Percentiles rank a stretch among this genome's conserved stretches.
Conservation (phyloP, 1,284 basidiomycete genomes). For the Pseudozyma sp. region DNA sequence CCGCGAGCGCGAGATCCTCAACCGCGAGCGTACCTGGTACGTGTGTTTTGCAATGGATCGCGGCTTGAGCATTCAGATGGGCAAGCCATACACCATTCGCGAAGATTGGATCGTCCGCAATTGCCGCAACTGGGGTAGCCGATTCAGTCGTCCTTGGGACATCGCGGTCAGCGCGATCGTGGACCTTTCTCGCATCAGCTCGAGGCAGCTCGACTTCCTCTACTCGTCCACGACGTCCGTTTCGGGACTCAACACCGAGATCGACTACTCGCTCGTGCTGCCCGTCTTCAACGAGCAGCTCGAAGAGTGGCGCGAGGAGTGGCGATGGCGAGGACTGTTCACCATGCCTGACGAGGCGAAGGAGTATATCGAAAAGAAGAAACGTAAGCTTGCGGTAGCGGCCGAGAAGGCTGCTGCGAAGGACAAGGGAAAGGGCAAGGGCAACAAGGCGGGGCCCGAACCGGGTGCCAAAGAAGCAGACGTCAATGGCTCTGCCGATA, state of each 20-base stretch:
- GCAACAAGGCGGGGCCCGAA: slow-evolving; percentile 8
- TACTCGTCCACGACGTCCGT: slow-evolving; percentile 84
- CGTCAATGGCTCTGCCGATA: slow-evolving; percentile 2
- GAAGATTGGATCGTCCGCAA: slow-evolving; percentile 86
- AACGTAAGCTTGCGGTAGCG: slow-evolving; percentile 6
- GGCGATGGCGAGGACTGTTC: slow-evolving; percentile 69
- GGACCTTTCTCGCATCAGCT: slow-evolving; percentile 69
- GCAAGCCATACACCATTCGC: slow-evolving; percentile 86
- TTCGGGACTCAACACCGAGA: slow-evolving; percentile 86
- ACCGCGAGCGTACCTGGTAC: slow-evolving; percentile 93
- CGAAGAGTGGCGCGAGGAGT: slow-evolving; percentile 77
- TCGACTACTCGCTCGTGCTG: slow-evolving; percentile 85
- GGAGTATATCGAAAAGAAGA: slow-evolving; percentile 34
- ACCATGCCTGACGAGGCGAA: slow-evolving; percentile 29
- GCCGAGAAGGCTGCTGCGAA: slow-evolving; percentile 27
- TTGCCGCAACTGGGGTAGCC: slow-evolving; percentile 75
- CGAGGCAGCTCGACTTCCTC: slow-evolving; percentile 86
- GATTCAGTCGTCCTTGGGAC: slow-evolving; percentile 64
- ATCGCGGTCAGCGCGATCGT: slow-evolving; percentile 59
- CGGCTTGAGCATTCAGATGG: slow-evolving; percentile 86
- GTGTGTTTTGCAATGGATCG: slow-evolving; percentile 90
- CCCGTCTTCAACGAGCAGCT: slow-evolving; percentile 86
- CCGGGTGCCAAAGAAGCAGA: slow-evolving; percentile 1
- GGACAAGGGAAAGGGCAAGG: slow-evolving; percentile 27
- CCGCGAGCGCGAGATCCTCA: slow-evolving; percentile 87